Percentiles rank a stretch among this genome's conserved stretches.
phyloP scores from a whole-genome alignment of 208 protist genomes.

The Crithidia expoeki region DNA sequence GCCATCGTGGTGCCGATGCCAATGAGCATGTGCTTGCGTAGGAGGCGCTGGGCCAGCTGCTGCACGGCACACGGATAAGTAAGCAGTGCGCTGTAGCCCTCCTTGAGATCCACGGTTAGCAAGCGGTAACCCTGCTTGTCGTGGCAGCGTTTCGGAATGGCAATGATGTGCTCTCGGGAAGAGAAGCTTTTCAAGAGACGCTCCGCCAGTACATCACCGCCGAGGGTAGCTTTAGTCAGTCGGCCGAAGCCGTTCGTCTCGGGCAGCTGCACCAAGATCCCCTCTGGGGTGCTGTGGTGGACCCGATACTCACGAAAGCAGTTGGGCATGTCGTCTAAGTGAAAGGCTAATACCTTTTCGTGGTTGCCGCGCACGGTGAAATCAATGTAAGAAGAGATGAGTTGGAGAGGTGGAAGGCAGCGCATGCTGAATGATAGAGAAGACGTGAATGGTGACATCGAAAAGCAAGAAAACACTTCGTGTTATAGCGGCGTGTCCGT shows the following conservation, averaged over 20 bases:
- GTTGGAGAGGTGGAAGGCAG: neutral
- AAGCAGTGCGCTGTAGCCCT: conserved; percentile 62
- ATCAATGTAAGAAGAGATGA: neutral
- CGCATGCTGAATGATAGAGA: neutral
- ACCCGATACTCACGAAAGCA: conserved; percentile 76
- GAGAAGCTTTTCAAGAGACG: conserved; percentile 69
- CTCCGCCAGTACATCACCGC: conserved; percentile 68
- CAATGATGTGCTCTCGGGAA: conserved; percentile 50
- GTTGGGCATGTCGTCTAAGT: neutral
- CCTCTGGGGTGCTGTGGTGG: conserved; percentile 72
- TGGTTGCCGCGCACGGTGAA: neutral
- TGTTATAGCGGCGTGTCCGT: too few species aligned
- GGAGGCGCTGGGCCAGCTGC: conserved; percentile 53
- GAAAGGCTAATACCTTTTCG: too few species aligned
- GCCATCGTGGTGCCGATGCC: conserved; percentile 78
- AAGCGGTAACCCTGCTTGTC: conserved; percentile 82
- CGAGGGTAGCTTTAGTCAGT: conserved; percentile 69
- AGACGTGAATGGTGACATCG: neutral
- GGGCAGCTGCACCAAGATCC: conserved; percentile 82
- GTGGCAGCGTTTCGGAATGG: conserved; percentile 49
- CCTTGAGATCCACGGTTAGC: conserved; percentile 57
- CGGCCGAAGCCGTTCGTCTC: conserved; percentile 76
- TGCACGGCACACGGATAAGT: conserved; percentile 59
- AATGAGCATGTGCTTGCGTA: conserved; percentile 83
- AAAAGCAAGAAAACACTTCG: neutral